These are phyloP conservation scores for Plasmodium inui DNA, from an alignment of 169 alveolate species.

Conservation along the genomic window DNA sequence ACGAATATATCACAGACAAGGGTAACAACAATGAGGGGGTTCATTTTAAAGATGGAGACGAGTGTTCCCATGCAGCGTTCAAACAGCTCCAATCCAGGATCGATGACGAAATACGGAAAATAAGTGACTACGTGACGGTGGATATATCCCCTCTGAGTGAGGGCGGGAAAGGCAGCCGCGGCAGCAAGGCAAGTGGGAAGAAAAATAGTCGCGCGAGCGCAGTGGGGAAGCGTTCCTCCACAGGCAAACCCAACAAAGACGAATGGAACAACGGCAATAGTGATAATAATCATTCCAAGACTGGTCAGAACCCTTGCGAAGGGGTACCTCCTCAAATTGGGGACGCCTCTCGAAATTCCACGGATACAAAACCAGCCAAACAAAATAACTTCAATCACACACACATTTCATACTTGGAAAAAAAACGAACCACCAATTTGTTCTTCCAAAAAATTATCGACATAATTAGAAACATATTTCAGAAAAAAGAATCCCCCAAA, in stretches of 20 bases:
- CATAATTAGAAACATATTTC: slow-evolving; percentile 20
- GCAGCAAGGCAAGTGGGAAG: background rate
- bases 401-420: slow-evolving; percentile 43
- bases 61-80: background rate
- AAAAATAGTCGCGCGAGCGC: background rate
- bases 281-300: background rate
- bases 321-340: background rate
- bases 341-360: background rate
- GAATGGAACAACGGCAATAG: background rate
- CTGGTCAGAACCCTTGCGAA: background rate
- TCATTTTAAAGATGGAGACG: background rate
- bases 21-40: slow-evolving; percentile 11
- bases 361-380: background rate
- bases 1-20: slow-evolving; percentile 25
- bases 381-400: background rate
- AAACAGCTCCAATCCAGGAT: slow-evolving; percentile 11
- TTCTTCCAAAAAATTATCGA: slow-evolving; percentile 12
- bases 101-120: slow-evolving; percentile 13
- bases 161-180: background rate
- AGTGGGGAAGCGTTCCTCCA: background rate
- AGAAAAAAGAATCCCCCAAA: slow-evolving; percentile 20
- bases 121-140: slow-evolving; percentile 25
- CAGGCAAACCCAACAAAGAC: background rate
- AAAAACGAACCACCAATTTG: slow-evolving; percentile 50
- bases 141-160: background rate